Conservation (phyloP, 2,329 filamentous ascomycete species). For the Cercospora janseana region DNA sequence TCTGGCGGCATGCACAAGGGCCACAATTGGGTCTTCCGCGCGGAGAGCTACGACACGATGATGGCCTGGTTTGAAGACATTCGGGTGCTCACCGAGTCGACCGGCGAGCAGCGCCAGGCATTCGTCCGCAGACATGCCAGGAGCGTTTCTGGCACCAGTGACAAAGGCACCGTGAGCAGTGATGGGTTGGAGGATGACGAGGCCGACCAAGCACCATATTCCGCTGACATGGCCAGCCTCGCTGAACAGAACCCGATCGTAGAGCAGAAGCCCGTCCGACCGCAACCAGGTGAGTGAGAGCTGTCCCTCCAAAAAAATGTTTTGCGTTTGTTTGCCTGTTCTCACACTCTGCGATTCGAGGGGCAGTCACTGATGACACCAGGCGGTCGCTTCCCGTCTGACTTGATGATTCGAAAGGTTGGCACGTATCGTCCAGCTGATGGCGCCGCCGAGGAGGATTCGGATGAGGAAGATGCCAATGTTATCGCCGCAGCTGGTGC, state of each 20-base stretch:
- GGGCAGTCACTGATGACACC: slow-evolving; percentile 23
- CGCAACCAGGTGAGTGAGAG: slow-evolving; percentile 72
- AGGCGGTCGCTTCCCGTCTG: slow-evolving; percentile 82
- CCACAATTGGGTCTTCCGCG: slow-evolving; percentile 67
- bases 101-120: slow-evolving; percentile 80
- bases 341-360: slow-evolving; percentile 11
- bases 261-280: slow-evolving; percentile 58
- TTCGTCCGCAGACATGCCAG: slow-evolving; percentile 82
- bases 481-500: slow-evolving; percentile 52
- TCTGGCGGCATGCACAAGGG: slow-evolving; percentile 87
- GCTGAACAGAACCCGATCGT: slow-evolving; percentile 37
- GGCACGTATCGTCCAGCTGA: slow-evolving; percentile 61
- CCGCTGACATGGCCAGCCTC: slow-evolving; percentile 54
- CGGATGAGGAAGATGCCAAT: slow-evolving; percentile 64
- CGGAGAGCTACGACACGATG: slow-evolving; percentile 84
- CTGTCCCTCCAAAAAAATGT: slow-evolving; percentile 34
- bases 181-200: slow-evolving; percentile 73
- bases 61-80: slow-evolving; percentile 96
- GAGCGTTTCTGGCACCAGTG: slow-evolving; percentile 66
- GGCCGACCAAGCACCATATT: slow-evolving; percentile 64
- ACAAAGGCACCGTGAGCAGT: slow-evolving; percentile 60
- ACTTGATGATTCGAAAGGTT: slow-evolving; percentile 78
- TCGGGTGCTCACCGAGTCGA: slow-evolving; percentile 82
- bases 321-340: slow-evolving; percentile 25
- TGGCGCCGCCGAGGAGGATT: slow-evolving; percentile 61